These are phyloP conservation scores for Pythium diclinum DNA, from an alignment of 352 stramenopile species.

Conservation along the genomic window DNA sequence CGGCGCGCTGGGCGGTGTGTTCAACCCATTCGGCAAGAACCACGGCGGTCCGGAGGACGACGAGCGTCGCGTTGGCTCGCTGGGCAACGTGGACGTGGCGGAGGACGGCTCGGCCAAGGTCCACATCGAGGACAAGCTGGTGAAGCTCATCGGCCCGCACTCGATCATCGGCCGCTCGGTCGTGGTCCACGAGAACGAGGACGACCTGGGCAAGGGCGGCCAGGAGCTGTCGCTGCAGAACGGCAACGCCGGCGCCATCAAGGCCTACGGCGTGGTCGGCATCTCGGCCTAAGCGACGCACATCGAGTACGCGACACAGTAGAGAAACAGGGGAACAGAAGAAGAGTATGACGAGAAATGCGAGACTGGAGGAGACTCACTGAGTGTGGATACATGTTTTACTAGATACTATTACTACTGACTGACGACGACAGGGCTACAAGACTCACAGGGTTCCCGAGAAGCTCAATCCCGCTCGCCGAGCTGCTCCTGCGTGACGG, in stretches of 20 bases:
- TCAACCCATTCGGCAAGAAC: conserved; percentile 98
- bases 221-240: conserved; percentile 96
- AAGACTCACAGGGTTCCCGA: too few species aligned
- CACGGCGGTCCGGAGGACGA: conserved; percentile 95
- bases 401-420: background rate
- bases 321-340: background rate
- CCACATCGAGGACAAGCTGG: conserved; percentile 93
- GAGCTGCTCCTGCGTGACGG: conserved; percentile 54
- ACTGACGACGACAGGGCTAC: too few species aligned
- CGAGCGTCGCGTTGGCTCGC: conserved; percentile 93
- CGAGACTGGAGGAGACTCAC: conserved; percentile 1
- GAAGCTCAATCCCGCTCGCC: conserved; percentile 30
- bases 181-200: conserved; percentile 93
- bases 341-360: background rate
- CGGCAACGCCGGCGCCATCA: conserved; percentile 93
- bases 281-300: conserved; percentile 68
- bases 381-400: conserved; percentile 3
- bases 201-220: conserved; percentile 95
- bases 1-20: conserved; percentile 87
- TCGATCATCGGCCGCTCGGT: conserved; percentile 97
- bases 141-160: conserved; percentile 98
- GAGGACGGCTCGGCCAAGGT: conserved; percentile 89
- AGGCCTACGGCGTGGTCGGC: conserved; percentile 90
- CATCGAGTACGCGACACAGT: background rate
- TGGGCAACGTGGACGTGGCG: conserved; percentile 89